Evolutionary conservation across 768 basidiomycete genomes (phyloP).

Genomic region (Leccinum barrowsii): DNA sequence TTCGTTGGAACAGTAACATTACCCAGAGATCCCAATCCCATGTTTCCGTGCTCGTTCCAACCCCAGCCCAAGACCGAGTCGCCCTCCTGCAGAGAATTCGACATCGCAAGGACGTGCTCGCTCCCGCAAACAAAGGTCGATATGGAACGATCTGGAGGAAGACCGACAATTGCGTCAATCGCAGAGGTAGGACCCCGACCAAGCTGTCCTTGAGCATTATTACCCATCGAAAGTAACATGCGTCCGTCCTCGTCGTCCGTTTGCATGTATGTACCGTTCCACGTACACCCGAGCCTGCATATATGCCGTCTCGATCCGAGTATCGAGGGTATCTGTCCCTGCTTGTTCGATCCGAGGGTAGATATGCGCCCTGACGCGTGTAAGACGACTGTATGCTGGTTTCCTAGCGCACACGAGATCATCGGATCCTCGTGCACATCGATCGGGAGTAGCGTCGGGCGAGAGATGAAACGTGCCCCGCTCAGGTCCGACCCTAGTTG

Average conservation of each 20-base stretch:
- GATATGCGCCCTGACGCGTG: constrained; percentile 44
- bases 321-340: constrained; percentile 56
- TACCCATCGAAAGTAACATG: constrained; percentile 49
- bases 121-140: constrained; percentile 67
- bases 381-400: constrained; percentile 50
- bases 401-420: constrained; percentile 40
- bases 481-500: constrained; percentile 56
- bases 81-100: constrained; percentile 25
- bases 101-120: constrained; percentile 68
- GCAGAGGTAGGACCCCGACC: constrained; percentile 35
- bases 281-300: constrained; percentile 55
- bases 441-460: constrained; percentile 35
- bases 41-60: constrained; percentile 98
- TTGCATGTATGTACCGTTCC: constrained; percentile 73
- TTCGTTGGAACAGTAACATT: constrained; percentile 50
- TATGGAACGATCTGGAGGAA: constrained; percentile 24
- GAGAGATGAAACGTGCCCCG: constrained; percentile 6
- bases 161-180: constrained; percentile 8
- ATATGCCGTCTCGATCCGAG: constrained; percentile 27
- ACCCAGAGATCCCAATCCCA: constrained; percentile 61
- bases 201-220: constrained; percentile 61
- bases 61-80: constrained; percentile 78
- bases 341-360: constrained; percentile 67
- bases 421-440: constrained; percentile 30
- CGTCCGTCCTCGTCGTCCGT: constrained; percentile 12